phyloP scores from a whole-genome alignment of 2,329 filamentous ascomycete genomes.

The Xylaria arbuscula region DNA sequence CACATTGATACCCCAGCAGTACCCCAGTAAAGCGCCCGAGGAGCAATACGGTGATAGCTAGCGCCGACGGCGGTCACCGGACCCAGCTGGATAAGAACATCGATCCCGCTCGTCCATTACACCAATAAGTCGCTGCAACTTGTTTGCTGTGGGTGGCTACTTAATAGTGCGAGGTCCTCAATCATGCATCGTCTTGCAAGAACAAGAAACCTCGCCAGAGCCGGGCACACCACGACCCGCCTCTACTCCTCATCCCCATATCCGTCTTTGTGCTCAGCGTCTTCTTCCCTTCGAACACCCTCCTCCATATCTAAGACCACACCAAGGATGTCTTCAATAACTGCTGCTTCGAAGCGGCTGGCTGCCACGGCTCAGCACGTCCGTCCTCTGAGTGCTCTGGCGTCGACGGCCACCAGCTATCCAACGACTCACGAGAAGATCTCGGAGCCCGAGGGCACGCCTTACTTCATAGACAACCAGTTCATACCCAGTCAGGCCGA shows the following conservation, averaged over 20 bases:
- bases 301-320: slow-evolving; percentile 37
- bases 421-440: slow-evolving; percentile 79
- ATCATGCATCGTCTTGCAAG: slow-evolving; percentile 49
- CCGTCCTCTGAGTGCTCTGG: slow-evolving; percentile 62
- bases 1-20: slow-evolving; percentile 27
- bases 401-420: slow-evolving; percentile 69
- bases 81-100: slow-evolving; percentile 20
- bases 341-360: slow-evolving; percentile 62
- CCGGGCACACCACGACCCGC: slow-evolving; percentile 44
- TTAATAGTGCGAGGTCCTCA: not conserved
- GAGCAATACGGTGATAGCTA: slow-evolving; percentile 15
- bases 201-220: slow-evolving; percentile 44
- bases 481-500: slow-evolving; percentile 75
- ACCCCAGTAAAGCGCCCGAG: not conserved
- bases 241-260: slow-evolving; percentile 39
- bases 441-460: slow-evolving; percentile 74
- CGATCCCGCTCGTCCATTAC: slow-evolving; percentile 6
- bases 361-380: slow-evolving; percentile 68
- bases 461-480: slow-evolving; percentile 85
- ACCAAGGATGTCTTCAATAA: slow-evolving; percentile 52
- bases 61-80: slow-evolving; percentile 36
- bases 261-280: slow-evolving; percentile 5
- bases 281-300: slow-evolving; percentile 19
- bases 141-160: slow-evolving; percentile 24
- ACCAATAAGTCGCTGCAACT: slow-evolving; percentile 7